These are phyloP conservation scores for Astrephomene gubernaculifera DNA, from an alignment of 139 green algal species.

Conservation along the genomic window DNA sequence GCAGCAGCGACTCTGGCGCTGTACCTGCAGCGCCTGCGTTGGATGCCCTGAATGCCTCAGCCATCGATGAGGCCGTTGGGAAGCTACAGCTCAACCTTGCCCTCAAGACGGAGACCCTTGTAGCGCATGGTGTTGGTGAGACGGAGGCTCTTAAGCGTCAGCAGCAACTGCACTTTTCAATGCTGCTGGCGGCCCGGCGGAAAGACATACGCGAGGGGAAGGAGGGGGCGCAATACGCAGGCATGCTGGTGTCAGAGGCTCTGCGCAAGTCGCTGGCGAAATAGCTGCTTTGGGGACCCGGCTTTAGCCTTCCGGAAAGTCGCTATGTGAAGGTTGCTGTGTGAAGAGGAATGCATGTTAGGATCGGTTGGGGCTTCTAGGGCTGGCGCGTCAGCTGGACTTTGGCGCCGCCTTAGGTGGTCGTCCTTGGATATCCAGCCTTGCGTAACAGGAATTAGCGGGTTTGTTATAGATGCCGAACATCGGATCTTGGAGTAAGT, in stretches of 20 bases:
- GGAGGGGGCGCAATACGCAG: neutral
- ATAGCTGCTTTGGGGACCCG: too few relatives aligned
- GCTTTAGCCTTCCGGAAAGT: too few relatives aligned
- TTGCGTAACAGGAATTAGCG: too few relatives aligned
- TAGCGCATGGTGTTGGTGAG: neutral
- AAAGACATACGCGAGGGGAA: neutral
- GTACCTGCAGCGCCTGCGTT: neutral
- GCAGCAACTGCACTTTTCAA: neutral
- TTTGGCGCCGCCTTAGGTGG: too few relatives aligned
- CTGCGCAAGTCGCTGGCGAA: neutral
- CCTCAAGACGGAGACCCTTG: neutral
- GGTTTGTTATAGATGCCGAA: too few relatives aligned
- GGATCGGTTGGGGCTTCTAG: too few relatives aligned
- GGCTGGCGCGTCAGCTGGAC: too few relatives aligned
- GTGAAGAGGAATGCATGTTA: too few relatives aligned
- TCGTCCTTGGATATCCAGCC: too few relatives aligned
- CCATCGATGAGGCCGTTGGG: neutral
- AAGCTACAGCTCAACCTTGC: neutral
- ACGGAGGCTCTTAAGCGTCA: constrained; percentile 10
- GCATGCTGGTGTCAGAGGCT: constrained; percentile 8
- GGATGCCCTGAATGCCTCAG: neutral
- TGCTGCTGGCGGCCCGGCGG: constrained; percentile 18
- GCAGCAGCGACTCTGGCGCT: neutral
- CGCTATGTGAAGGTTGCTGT: too few relatives aligned
- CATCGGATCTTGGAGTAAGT: too few relatives aligned